Evolutionary conservation across 371 early-diverging fungal genomes (phyloP), one percentile per base, ranked within the genome.

Genomic region (Chytridium lagenaria): DNA sequence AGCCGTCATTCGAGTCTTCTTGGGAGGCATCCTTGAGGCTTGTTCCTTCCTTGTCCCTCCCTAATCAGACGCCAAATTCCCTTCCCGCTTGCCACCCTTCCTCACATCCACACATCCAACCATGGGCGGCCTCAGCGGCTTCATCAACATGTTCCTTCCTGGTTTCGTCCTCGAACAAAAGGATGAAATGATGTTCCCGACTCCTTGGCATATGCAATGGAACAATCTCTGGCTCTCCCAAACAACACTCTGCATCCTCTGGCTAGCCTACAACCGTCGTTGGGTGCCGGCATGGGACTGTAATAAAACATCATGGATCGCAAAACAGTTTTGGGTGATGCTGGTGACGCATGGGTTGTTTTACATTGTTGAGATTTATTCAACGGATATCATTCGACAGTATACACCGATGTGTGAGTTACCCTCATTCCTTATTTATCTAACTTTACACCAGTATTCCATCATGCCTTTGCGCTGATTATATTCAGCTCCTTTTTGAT

Each of bases 341-440:
- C 72, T 76, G 31, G 5, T 72, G 23, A 59, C 67, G 2, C 77
- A 76, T 38, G 38, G 68, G 0, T 26, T 76, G 23, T 76, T 72
- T 57, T 76, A 76, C 30, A 44, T 76, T 12, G 51, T 68, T 52
- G 77, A 76, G 52, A 36, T 76, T 22, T 67, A 76, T 49, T 55
- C 61, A 22, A 76, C 77, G 40, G 28, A 50, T 22, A 68, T 76
- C 10, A 64, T 68, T 22, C 10, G 26, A 12, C 26, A 49, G n/a
- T 76, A 72, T 52, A 51, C 64, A 30, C 72, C 72, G n/a, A 76
- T 76, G 77, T 55, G 77, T 76, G 57, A 40, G 77, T 63, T 16
- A 2, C 3, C 3, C 36, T 34, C 19, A 7, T 61, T 16, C 10
- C 26, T 10, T 55, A 16, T 55, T 55, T 26, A 33, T 61, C 12